Evolutionary conservation across 768 basidiomycete species (phyloP), one percentile per base, ranked within the genome.

Genomic region (Phallus indusiatus): DNA sequence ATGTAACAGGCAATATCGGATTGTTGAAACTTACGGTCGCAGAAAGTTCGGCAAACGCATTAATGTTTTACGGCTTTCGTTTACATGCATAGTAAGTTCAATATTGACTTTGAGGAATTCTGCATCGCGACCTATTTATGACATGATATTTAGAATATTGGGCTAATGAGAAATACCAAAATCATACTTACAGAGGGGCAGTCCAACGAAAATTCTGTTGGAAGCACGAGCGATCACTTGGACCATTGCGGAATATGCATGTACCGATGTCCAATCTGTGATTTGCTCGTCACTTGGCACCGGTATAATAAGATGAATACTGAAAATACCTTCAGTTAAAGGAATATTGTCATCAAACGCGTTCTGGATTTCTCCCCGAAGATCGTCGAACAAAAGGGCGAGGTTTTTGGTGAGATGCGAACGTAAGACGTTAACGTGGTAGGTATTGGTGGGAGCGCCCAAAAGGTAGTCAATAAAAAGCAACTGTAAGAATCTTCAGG

Each of bases 191-290:
- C 81, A 81, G 1, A 78, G 53, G 1, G 79, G 78, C 33, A 73
- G 66, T 0, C 81, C 82, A 5, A 82, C 75, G 55, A 82, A 78
- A 0, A 74, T 50, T 17, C 81, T 73, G 61, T 78, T 79, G 53
- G 67, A 76, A 3, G 70, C 66, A 42, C 77, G 72, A 37, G 72
- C 70, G 11, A 81, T 65, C 14, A 81, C 64, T 28, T 69, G 60
- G 59, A 65, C 70, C 9, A 72, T 63, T 0, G 57, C 63, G 0
- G 68, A 62, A 9, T 71, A 33, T 1, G 64, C 69, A 0, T 66
- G 64, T 7, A 77, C 54, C 1, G 62, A 62, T 11, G 65, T 66
- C 79, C 79, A 81, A 9, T 52, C 56, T 58, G 34, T 14, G 5
- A 16, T 8, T 37, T 8, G 36, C 36, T 8, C 16, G 16, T 16